Percentiles rank a stretch among this genome's conserved stretches.
These are phyloP conservation scores for Alnus rubra DNA, from an alignment of 306 rosid genomes.

Conservation along the genomic window DNA sequence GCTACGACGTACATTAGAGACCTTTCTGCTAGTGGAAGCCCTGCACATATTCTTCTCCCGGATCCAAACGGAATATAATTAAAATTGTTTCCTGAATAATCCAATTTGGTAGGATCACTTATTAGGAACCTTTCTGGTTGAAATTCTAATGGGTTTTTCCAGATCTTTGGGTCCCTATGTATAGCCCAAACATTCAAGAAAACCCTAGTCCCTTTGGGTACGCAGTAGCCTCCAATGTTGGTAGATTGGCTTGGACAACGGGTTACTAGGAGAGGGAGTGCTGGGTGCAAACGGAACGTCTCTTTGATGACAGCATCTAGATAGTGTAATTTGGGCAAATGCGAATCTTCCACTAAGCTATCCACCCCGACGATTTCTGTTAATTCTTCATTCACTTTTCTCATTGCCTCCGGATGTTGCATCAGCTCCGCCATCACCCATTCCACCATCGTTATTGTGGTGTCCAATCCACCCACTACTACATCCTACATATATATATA, in stretches of 20 bases:
- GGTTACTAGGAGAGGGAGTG: conserved; percentile 10
- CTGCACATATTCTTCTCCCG: conserved; percentile 39
- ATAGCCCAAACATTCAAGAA: conserved; percentile 26
- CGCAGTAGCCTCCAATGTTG: conserved; percentile 29
- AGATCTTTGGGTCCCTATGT: conserved; percentile 33
- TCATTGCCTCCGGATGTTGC: conserved; percentile 14
- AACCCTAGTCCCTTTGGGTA: conserved; percentile 25
- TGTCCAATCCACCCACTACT: conserved; percentile 37
- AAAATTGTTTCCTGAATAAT: conserved; percentile 15
- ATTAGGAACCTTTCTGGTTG: conserved; percentile 23
- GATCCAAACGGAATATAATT: conserved; percentile 39
- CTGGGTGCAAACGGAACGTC: conserved; percentile 35
- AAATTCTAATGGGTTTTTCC: conserved; percentile 32
- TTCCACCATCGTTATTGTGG: conserved; percentile 32
- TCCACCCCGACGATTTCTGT: conserved; percentile 26
- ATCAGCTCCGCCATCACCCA: conserved; percentile 39
- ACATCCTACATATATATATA: conserved; percentile 25
- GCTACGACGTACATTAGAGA: conserved; percentile 5
- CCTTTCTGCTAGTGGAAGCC: conserved; percentile 33
- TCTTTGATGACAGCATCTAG: conserved; percentile 37
- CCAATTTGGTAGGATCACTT: no score
- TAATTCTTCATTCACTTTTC: conserved; percentile 27
- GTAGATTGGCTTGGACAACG: conserved; percentile 20
- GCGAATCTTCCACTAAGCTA: conserved; percentile 34
- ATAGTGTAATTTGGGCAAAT: conserved; percentile 29